A percentile compares a stretch with the other conserved stretches of the same genome.
Conservation (phyloP, 169 alveolate species). For the Eimeria tenella region DNA sequence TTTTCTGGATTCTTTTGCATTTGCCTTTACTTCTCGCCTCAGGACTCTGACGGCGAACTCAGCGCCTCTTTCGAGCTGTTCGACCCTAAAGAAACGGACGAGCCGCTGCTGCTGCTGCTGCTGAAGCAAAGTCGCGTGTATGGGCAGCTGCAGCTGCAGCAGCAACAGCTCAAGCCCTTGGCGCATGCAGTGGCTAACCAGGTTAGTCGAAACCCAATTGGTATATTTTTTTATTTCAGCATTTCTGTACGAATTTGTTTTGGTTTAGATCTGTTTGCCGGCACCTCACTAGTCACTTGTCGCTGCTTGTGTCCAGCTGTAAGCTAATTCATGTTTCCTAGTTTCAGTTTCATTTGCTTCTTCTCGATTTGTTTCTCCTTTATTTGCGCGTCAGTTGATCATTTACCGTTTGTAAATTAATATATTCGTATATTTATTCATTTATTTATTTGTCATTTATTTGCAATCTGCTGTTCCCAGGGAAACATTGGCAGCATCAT, state of each 20-base stretch:
- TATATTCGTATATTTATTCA: neutral
- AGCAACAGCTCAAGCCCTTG: neutral
- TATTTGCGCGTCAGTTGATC: neutral
- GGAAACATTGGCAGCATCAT: constrained; percentile 35
- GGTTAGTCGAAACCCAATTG: neutral
- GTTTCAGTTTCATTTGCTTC: neutral
- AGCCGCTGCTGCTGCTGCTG: constrained; percentile 4
- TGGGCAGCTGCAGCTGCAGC: neutral
- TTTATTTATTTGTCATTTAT: no score
- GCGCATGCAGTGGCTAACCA: constrained; percentile 49
- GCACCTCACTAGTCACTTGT: neutral
- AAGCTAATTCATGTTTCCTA: neutral
- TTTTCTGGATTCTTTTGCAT: no score
- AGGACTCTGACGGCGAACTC: constrained; percentile 14
- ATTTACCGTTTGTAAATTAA: no score
- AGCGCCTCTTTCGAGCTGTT: constrained; percentile 56
- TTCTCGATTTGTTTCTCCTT: neutral
- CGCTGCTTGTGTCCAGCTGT: neutral
- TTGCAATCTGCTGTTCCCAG: neutral
- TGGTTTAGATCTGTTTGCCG: no score
- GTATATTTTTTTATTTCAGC: no score
- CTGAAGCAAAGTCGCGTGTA: constrained; percentile 31
- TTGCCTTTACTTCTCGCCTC: no score
- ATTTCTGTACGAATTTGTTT: no score
- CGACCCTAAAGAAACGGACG: constrained; percentile 67